Conservation (phyloP, 2,329 filamentous ascomycete genomes). For the Aspergillus sp. region DNA sequence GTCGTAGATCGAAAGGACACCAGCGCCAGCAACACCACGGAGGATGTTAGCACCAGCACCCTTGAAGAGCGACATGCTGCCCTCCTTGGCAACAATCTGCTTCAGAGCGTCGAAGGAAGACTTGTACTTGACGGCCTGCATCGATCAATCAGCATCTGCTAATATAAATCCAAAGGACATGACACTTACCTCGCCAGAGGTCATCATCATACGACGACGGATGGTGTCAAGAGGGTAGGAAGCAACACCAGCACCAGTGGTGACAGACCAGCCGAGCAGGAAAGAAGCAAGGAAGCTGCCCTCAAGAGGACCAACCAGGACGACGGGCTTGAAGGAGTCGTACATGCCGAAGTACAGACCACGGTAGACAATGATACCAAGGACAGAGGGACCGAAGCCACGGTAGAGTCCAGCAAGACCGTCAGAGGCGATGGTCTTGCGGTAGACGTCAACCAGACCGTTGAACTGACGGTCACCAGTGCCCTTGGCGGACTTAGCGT, state of each 20-base stretch:
- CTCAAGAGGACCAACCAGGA: conserved; percentile 82
- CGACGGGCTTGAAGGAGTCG: conserved; percentile 99
- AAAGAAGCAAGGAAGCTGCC: conserved; percentile 99
- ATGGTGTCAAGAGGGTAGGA: conserved; percentile 99
- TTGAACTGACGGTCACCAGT: conserved; percentile 99
- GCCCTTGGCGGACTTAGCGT: conserved; percentile 92
- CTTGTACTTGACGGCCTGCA: conserved; percentile 98
- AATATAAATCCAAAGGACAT: not conserved
- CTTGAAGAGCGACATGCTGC: conserved; percentile 99
- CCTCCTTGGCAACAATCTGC: conserved; percentile 95
- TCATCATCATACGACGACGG: conserved; percentile 99
- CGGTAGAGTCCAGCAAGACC: conserved; percentile 99
- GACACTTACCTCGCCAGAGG: conserved; percentile 57
- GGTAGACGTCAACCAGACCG: conserved; percentile 98
- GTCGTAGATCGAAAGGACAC: conserved; percentile 99
- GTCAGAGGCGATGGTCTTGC: conserved; percentile 97
- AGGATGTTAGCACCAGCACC: conserved; percentile 99
- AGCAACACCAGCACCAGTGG: conserved; percentile 99
- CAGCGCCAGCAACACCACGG: conserved; percentile 99
- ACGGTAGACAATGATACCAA: conserved; percentile 99
- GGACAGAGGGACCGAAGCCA: conserved; percentile 99
- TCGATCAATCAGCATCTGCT: conserved; percentile 38
- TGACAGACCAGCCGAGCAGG: conserved; percentile 96
- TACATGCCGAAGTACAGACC: conserved; percentile 99
- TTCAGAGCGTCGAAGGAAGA: conserved; percentile 87